Base-by-base conservation (phyloP, 805 yeast species). In the Wickerhamiella kurtzmanii region DNA sequence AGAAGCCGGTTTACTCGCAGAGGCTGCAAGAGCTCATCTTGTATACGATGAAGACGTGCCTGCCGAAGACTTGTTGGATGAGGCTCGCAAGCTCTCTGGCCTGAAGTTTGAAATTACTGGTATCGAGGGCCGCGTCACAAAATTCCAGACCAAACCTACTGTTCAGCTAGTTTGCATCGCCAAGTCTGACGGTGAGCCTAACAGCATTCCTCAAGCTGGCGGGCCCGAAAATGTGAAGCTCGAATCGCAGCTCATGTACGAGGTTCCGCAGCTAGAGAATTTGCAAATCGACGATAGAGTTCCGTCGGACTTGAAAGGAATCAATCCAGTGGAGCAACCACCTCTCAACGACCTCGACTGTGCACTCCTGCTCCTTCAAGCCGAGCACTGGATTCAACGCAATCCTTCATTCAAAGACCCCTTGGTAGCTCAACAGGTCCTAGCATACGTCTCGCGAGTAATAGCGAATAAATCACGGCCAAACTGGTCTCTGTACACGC, bases 301-400 rank as follows among this genome's bases (percentile, higher is more conserved):
- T 8, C 59, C 69, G 17, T 69, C 64, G 52, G 60, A 66, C 11
- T 53, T 64, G 22, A 32, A 48, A 22, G 51, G 44, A 2, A 52
- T 85, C 19, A 94, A 89, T 59, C 94, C 95, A 25, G 89, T 88
- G 58, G 62, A 74, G 25, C 96, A 85, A 60, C 94, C 96, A 4
- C 64, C 70, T 1, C 69, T 89, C 41, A 68, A 77, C 2, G 80
- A 78, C 54, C 64, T 79, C 44, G 97, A 92, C 60, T 70, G 71
- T 48, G 64, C 84, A n/a, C 88, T 85, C 57, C 64, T 92, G 19
- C 64, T 92, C 25, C 67, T 88, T 48, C 73, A 88, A 52, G 66
- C 80, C 43, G 74, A 78, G 44, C 71, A 79, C 2, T 65, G 83
- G 28, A 72, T 74, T 47, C 81, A 77, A 46, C 76, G 82, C 1